Conservation (phyloP, 1,284 basidiomycete genomes). For the Ceratobasidium papillatum region DNA sequence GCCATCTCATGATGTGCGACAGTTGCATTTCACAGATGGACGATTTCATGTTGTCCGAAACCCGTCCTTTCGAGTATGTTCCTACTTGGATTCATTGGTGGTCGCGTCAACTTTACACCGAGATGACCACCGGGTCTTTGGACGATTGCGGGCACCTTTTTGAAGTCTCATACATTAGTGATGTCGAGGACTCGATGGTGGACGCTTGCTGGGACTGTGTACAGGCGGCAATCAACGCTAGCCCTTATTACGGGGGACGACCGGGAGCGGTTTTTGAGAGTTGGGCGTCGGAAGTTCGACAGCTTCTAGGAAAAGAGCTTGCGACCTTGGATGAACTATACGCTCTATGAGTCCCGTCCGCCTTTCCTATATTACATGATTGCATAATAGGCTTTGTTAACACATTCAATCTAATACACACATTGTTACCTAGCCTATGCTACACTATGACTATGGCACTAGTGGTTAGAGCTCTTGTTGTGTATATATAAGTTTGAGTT, state of each 20-base stretch:
- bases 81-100: background rate
- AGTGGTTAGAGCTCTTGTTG: too few species aligned
- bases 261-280: background rate
- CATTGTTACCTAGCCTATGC: too few species aligned
- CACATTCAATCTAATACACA: background rate
- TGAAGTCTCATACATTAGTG: background rate
- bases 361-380: background rate
- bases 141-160: background rate
- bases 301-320: background rate
- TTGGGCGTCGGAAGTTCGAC: background rate
- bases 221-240: constrained; percentile 1
- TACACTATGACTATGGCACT: too few species aligned
- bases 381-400: background rate
- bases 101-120: background rate
- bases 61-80: background rate
- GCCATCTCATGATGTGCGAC: constrained; percentile 3
- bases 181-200: background rate
- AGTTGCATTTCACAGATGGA: background rate
- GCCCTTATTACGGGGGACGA: background rate
- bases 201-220: background rate
- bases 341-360: background rate
- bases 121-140: background rate
- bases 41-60: background rate
- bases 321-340: background rate
- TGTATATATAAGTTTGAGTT: too few species aligned